A percentile compares a stretch with the other conserved stretches of the same genome.
Evolutionary conservation across 768 basidiomycete genomes (phyloP).

Genomic region (Neoboletus subvelutipes): DNA sequence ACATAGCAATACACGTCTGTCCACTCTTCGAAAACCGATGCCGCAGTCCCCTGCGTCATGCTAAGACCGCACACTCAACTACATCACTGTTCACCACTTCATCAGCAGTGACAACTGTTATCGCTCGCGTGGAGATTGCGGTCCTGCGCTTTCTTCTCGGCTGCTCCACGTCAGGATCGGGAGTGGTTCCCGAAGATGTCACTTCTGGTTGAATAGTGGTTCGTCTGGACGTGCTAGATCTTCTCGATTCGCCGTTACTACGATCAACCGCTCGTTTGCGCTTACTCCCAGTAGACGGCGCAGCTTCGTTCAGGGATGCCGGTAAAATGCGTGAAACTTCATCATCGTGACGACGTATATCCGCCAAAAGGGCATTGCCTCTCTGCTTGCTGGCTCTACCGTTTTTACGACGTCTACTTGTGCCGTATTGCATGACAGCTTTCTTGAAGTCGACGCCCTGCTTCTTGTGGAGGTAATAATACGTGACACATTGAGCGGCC

Average conservation of each 20-base stretch:
- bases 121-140: slow-evolving; percentile 29
- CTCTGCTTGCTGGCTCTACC: slow-evolving; percentile 70
- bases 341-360: slow-evolving; percentile 77
- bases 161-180: slow-evolving; percentile 69
- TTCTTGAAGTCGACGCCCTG: slow-evolving; percentile 80
- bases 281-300: slow-evolving; percentile 35
- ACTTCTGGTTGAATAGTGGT: slow-evolving; percentile 46
- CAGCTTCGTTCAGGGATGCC: slow-evolving; percentile 20
- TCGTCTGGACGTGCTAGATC: slow-evolving; percentile 38
- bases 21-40: slow-evolving; percentile 5
- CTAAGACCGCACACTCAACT: slow-evolving; percentile 27
- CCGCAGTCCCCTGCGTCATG: slow-evolving; percentile 10
- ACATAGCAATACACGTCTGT: slow-evolving; percentile 22
- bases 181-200: slow-evolving; percentile 47
- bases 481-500: slow-evolving; percentile 84
- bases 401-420: slow-evolving; percentile 60
- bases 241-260: slow-evolving; percentile 36
- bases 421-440: slow-evolving; percentile 63
- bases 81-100: slow-evolving; percentile 35
- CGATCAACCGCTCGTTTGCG: slow-evolving; percentile 39
- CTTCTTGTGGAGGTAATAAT: slow-evolving; percentile 96
- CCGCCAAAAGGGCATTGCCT: slow-evolving; percentile 76
- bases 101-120: slow-evolving; percentile 31
- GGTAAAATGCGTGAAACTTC: slow-evolving; percentile 32
- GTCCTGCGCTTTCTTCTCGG: slow-evolving; percentile 42